Evolutionary conservation across 768 basidiomycete species (phyloP).

Genomic region (Termitomyces sp.): DNA sequence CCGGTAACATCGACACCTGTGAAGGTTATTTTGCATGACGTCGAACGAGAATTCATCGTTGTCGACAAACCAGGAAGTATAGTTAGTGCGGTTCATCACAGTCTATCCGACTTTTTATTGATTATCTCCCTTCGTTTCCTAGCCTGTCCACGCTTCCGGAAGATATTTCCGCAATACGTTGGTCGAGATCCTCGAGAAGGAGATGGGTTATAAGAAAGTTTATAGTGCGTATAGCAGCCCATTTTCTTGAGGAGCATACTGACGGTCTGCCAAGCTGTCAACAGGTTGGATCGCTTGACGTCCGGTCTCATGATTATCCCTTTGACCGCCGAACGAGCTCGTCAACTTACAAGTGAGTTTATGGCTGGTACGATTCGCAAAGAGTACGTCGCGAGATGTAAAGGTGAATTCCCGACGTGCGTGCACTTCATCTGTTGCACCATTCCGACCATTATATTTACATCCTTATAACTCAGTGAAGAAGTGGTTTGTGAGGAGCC

Average conservation of each 20-base stretch:
- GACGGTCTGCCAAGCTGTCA: slow-evolving; percentile 64
- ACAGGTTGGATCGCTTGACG: slow-evolving; percentile 90
- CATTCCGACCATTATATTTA: not conserved
- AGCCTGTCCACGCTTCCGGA: slow-evolving; percentile 93
- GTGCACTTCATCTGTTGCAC: slow-evolving; percentile 22
- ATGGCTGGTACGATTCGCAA: slow-evolving; percentile 78
- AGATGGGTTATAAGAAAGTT: slow-evolving; percentile 77
- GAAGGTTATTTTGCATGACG: slow-evolving; percentile 73
- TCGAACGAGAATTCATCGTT: slow-evolving; percentile 79
- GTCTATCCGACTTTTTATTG: slow-evolving; percentile 1
- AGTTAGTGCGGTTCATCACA: slow-evolving; percentile 49
- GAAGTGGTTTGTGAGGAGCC: slow-evolving; percentile 85
- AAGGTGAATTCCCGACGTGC: slow-evolving; percentile 83
- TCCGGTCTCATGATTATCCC: slow-evolving; percentile 96
- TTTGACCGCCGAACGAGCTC: slow-evolving; percentile 63
- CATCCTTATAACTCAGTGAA: slow-evolving; percentile 47
- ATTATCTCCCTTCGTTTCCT: slow-evolving; percentile 3
- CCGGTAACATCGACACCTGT: slow-evolving; percentile 86
- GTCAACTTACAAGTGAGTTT: slow-evolving; percentile 76
- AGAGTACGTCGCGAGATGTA: slow-evolving; percentile 88
- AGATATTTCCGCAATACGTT: slow-evolving; percentile 88
- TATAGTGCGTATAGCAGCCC: slow-evolving; percentile 60
- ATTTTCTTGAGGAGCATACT: not conserved
- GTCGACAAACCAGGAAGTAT: slow-evolving; percentile 97
- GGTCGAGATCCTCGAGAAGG: slow-evolving; percentile 78